Conservation (phyloP, 2,329 filamentous ascomycete species). For the Aschersonia sp. region DNA sequence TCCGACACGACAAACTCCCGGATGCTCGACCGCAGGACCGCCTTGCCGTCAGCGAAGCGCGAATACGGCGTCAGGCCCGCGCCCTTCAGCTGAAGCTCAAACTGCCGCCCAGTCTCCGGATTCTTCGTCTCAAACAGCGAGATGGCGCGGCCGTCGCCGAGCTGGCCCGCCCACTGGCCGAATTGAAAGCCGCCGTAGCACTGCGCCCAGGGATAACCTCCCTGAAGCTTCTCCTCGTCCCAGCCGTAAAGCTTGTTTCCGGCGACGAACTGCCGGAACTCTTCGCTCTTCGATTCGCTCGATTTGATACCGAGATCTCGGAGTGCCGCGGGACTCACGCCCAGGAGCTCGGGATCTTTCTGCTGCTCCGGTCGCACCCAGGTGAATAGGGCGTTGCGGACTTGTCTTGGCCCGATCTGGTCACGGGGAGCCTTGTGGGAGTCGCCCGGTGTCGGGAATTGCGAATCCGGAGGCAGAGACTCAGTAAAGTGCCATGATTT, state of each 20-base stretch:
- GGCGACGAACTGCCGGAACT: conserved; percentile 64
- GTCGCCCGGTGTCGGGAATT: conserved; percentile 64
- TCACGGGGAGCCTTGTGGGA: conserved; percentile 73
- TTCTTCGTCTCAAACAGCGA: conserved; percentile 85
- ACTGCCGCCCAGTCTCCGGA: conserved; percentile 52
- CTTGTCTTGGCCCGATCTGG: conserved; percentile 64
- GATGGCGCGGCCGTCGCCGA: conserved; percentile 89
- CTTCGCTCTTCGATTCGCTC: conserved; percentile 53
- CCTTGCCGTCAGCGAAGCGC: conserved; percentile 89
- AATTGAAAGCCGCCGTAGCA: conserved; percentile 80
- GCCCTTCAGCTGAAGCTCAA: conserved; percentile 89
- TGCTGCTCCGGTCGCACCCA: conserved; percentile 72
- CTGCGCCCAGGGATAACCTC: conserved; percentile 93
- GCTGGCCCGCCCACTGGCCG: conserved; percentile 87
- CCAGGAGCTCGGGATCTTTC: conserved; percentile 63
- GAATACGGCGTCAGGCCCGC: conserved; percentile 90
- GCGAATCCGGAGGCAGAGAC: conserved; percentile 59
- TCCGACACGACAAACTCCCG: conserved; percentile 90
- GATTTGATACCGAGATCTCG: conserved; percentile 62
- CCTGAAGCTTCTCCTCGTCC: conserved; percentile 48
- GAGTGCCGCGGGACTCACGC: conserved; percentile 65
- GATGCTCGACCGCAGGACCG: conserved; percentile 82
- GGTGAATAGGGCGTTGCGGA: conserved; percentile 75
- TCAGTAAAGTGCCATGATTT: conserved; percentile 53
- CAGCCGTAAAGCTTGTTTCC: conserved; percentile 75